Evolutionary conservation across 2,329 filamentous ascomycete species (phyloP).

Genomic region (Scleromitrula shiraiana): DNA sequence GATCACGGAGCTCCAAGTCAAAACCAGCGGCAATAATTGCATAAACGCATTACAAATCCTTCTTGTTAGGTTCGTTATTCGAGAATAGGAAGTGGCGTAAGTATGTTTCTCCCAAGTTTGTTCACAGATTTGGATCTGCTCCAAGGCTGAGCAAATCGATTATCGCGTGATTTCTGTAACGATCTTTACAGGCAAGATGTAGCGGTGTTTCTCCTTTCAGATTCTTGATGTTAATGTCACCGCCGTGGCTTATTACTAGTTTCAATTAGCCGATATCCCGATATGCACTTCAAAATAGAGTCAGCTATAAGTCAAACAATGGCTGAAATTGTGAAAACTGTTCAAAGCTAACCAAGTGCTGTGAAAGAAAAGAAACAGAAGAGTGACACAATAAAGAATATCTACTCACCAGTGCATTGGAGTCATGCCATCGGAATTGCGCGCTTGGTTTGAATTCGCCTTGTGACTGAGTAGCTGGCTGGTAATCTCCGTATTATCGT

Average conservation of each 20-base stretch:
- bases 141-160: background rate
- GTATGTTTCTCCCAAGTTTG: background rate
- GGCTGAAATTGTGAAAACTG: background rate
- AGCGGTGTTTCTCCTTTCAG: conserved; percentile 10
- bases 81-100: background rate
- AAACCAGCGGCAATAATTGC: background rate
- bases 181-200: background rate
- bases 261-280: background rate
- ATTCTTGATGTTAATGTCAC: conserved; percentile 10
- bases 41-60: no score
- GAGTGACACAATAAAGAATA: background rate
- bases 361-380: no score
- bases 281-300: background rate
- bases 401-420: background rate
- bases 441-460: conserved; percentile 1
- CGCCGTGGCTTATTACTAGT: conserved; percentile 9
- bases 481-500: background rate
- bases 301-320: background rate
- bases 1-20: background rate
- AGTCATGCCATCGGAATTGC: background rate
- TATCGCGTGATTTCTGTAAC: rapidly evolving
- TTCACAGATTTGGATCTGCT: background rate
- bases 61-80: no score
- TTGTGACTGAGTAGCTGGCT: background rate
- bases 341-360: background rate